Evolutionary conservation across 176 grass and related monocot genomes (phyloP).

Genomic region (Urochloa ruziziensis): DNA sequence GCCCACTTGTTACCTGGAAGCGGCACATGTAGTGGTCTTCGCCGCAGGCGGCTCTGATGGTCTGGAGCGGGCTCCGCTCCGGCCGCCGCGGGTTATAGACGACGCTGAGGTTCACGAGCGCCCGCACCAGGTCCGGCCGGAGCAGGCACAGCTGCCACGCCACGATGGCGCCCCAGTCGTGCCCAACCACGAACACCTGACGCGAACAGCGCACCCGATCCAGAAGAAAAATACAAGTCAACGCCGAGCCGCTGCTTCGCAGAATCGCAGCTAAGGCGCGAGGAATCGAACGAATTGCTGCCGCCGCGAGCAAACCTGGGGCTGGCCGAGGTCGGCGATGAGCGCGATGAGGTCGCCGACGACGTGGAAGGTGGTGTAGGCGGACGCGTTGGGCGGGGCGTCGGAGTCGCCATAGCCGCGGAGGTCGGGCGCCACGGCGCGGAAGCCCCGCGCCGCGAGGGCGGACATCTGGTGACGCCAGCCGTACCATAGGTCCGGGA

Average conservation of each 20-base stretch:
- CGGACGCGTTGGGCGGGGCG: conserved; percentile 17
- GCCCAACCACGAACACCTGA: conserved; percentile 74
- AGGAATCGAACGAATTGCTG: background rate
- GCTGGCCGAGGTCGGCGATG: conserved; percentile 58
- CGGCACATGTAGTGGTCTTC: conserved; percentile 59
- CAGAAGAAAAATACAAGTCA: background rate
- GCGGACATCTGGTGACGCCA: conserved; percentile 81
- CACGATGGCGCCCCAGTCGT: conserved; percentile 79
- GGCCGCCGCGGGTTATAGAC: conserved; percentile 37
- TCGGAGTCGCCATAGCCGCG: conserved; percentile 74
- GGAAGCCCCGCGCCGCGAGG: conserved; percentile 56
- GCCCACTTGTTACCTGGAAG: too few species aligned
- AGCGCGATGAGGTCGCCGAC: conserved; percentile 83
- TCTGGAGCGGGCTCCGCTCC: conserved; percentile 42
- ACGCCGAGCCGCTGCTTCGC: background rate
- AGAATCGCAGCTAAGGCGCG: background rate
- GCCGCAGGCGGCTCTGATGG: conserved; percentile 47
- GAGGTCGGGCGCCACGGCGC: conserved; percentile 71
- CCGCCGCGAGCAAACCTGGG: conserved; percentile 20
- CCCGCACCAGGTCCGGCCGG: conserved; percentile 67
- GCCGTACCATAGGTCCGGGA: conserved; percentile 88
- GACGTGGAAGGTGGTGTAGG: conserved; percentile 66
- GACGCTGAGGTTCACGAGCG: conserved; percentile 73
- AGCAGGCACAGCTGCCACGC: conserved; percentile 79
- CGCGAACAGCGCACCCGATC: background rate